These are phyloP conservation scores for Aspergillus funiculosus DNA, from an alignment of 495 filamentous ascomycete genomes.

Conservation along the genomic window DNA sequence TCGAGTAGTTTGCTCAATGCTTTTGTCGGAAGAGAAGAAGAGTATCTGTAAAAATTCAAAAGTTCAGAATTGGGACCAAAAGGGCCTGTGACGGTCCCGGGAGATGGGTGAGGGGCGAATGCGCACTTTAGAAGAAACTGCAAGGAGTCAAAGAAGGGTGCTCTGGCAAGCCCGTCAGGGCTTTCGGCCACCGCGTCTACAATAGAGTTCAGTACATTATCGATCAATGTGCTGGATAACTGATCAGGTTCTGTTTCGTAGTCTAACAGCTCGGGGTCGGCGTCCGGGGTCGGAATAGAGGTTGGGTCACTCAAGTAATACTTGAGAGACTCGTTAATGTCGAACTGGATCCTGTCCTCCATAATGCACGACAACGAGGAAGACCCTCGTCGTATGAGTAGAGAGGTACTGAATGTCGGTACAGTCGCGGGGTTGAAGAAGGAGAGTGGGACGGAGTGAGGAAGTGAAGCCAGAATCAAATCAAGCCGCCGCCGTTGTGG, in stretches of 20 bases:
- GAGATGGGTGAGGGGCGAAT: constrained; percentile 51
- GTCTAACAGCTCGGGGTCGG: constrained; percentile 75
- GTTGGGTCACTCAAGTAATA: constrained; percentile 89
- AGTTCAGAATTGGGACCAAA: constrained; percentile 56
- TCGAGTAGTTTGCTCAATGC: constrained; percentile 91
- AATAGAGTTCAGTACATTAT: constrained; percentile 82
- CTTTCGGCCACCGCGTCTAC: constrained; percentile 89
- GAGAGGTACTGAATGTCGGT: constrained; percentile 1
- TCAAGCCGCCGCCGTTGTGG: constrained; percentile 1
- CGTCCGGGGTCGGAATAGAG: constrained; percentile 78
- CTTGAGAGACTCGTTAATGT: constrained; percentile 93
- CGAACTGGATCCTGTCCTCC: constrained; percentile 74
- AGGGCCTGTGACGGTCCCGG: constrained; percentile 32
- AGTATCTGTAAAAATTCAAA: constrained; percentile 64
- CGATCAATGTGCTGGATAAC: constrained; percentile 68
- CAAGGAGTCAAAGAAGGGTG: constrained; percentile 79
- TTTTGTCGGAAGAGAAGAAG: constrained; percentile 70
- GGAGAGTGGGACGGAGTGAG: constrained; percentile 15
- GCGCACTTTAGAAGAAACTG: constrained; percentile 96
- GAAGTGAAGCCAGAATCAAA: too few species aligned
- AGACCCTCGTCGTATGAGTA: constrained; percentile 15
- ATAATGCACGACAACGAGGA: constrained; percentile 45
- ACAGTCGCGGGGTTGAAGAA: not conserved
- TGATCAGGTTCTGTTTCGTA: constrained; percentile 89
- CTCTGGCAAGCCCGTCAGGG: constrained; percentile 76